Conservation (phyloP, 257 asterid species). For the Solanum lycopersicoides region DNA sequence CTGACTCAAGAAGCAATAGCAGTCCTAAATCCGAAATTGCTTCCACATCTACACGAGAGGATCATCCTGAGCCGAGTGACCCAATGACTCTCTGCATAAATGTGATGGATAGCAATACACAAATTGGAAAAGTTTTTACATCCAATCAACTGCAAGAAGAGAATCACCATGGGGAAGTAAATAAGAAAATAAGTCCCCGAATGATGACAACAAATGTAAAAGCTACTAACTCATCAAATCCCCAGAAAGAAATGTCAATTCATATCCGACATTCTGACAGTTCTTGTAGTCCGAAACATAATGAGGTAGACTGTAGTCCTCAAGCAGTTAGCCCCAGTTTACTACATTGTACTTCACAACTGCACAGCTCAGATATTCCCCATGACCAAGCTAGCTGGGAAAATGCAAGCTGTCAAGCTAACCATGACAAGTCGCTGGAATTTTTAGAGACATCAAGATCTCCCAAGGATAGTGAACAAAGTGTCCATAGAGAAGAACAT, state of each 20-base stretch:
- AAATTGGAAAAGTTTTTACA: not conserved
- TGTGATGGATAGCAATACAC: not conserved
- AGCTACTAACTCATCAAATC: not conserved
- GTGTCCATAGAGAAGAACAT: not conserved
- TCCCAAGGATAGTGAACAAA: not conserved
- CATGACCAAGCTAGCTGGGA: constrained; percentile 13
- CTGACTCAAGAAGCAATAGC: constrained; percentile 5
- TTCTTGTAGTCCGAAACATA: constrained; percentile 1
- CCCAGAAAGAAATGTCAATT: constrained; percentile 1
- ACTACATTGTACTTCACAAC: not conserved
- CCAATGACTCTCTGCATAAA: not conserved
- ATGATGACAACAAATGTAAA: not conserved
- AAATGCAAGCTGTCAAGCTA: constrained; percentile 11
- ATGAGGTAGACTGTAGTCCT: not conserved
- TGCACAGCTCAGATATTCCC: constrained; percentile 5
- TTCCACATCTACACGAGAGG: not conserved
- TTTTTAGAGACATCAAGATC: constrained; percentile 2
- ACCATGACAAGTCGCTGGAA: not conserved
- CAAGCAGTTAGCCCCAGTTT: constrained; percentile 1
- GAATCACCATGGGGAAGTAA: constrained; percentile 4
- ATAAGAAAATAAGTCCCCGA: not conserved
- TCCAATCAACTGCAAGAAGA: constrained; percentile 11
- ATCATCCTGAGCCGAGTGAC: not conserved
- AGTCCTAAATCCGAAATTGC: not conserved
- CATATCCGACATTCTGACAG: constrained; percentile 6